Base-by-base conservation (phyloP, 2,329 filamentous ascomycete species). In the Trichophyton mentagrophytes region DNA sequence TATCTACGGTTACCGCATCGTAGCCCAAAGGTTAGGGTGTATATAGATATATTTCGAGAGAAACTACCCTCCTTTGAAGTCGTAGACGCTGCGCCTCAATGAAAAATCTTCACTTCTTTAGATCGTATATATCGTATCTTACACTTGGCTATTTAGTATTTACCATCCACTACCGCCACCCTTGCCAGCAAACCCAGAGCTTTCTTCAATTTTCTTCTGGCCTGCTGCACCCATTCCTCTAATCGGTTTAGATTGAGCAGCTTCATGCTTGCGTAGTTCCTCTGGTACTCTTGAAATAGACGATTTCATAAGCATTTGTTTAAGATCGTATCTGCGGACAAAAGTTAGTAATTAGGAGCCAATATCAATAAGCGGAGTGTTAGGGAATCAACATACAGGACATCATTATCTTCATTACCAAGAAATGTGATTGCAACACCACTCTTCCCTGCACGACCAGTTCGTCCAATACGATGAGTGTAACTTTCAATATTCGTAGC, bases 401-500 rank as follows among this genome's bases (percentile, higher is more conserved):
- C 86, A 72, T 96, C 93, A 0, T 82, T 72, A 76, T 99, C 93
- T 76, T 97, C 93, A 67, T 84, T 87, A 62, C 90, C 92, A 69
- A 97, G 74, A 79, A 99, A 99, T 0, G 93, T 99, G 65, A 99
- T 93, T 1, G 93, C 89, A 58, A 96, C 86, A 86, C 93, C 93
- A 67, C 84, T 91, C 83, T 97, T 97, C 64, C 93, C 93, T 1
- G 93, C 93, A 85, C 93, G 88, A 80, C 93, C 93, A 1, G 93
- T 99, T 77, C 93, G 87, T 74, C 93, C 93, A 69, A 99, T 88
- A 77, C 93, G 86, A 79, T 99, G 93, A 1, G 92, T 97, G 73
- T 99, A 99, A 70, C 84, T 87, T 77, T 99, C 93, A 66, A 99
- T 97, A 67, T 80, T 90, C 11, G 78, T 85, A 0, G 93, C 88